Evolutionary conservation across 2,329 filamentous ascomycete genomes (phyloP).

Genomic region (Stagonosporopsis cucurbitacearum): DNA sequence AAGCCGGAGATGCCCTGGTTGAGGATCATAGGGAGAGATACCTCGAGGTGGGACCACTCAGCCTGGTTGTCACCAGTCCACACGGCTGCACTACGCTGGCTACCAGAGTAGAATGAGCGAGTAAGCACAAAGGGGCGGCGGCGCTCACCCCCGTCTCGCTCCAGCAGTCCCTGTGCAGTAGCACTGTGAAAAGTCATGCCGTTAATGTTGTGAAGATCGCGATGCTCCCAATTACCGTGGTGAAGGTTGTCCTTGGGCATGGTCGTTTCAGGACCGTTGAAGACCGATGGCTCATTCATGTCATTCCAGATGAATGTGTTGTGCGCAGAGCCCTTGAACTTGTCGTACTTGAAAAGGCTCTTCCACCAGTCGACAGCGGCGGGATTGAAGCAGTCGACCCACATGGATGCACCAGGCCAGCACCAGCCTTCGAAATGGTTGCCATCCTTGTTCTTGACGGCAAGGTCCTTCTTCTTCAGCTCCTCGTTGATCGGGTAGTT

Average conservation of each 20-base stretch:
- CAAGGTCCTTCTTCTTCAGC: slow-evolving; percentile 82
- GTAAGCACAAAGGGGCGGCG: slow-evolving; percentile 92
- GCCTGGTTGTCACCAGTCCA: slow-evolving; percentile 99
- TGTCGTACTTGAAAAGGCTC: slow-evolving; percentile 82
- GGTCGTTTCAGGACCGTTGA: slow-evolving; percentile 96
- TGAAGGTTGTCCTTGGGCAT: slow-evolving; percentile 99
- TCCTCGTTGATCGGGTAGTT: slow-evolving; percentile 80
- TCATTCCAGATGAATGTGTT: slow-evolving; percentile 99
- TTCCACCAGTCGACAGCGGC: slow-evolving; percentile 91
- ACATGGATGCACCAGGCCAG: slow-evolving; percentile 96
- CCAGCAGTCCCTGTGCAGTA: slow-evolving; percentile 82
- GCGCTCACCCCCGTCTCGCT: slow-evolving; percentile 84
- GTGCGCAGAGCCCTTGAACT: slow-evolving; percentile 81
- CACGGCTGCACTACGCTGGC: slow-evolving; percentile 90
- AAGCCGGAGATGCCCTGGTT: slow-evolving; percentile 92
- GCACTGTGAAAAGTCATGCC: slow-evolving; percentile 96
- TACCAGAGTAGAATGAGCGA: slow-evolving; percentile 88
- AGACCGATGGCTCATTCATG: slow-evolving; percentile 99
- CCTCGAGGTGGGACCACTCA: slow-evolving; percentile 87
- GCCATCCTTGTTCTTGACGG: slow-evolving; percentile 87
- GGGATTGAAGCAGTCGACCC: slow-evolving; percentile 97
- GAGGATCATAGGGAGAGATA: slow-evolving; percentile 89
- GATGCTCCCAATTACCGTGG: slow-evolving; percentile 90
- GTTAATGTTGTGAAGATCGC: slow-evolving; percentile 94
- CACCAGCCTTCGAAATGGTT: slow-evolving; percentile 96